Percentiles rank a stretch among this genome's conserved stretches.
Conservation (phyloP, 2,329 filamentous ascomycete genomes). For the Sporothrix dimorphospora region DNA sequence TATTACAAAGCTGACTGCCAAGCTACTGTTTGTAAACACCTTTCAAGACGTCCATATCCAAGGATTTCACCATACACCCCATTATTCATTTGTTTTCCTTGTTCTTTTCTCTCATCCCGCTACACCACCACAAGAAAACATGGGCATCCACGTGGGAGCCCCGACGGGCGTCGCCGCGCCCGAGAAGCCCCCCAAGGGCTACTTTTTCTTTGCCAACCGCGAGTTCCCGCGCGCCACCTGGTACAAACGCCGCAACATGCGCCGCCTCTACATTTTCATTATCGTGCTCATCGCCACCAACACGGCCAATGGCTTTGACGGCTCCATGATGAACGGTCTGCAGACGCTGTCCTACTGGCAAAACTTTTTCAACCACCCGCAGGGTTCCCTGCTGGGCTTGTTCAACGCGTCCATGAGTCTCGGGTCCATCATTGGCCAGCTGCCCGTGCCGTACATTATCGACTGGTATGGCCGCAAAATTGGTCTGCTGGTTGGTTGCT, state of each 20-base stretch:
- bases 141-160: neutral
- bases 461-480: conserved; percentile 9
- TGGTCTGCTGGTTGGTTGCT: neutral
- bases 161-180: neutral
- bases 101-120: neutral
- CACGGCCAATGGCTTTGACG: conserved; percentile 15
- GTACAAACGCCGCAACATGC: neutral
- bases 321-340: conserved; percentile 17
- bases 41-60: neutral
- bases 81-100: neutral
- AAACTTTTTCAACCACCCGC: neutral
- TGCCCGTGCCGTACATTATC: conserved; percentile 16
- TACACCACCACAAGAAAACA: neutral
- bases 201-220: conserved; percentile 17
- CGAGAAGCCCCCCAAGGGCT: neutral
- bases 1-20: conserved; percentile 1
- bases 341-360: conserved; percentile 12
- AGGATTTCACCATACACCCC: neutral
- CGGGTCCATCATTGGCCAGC: conserved; percentile 9
- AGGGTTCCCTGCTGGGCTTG: neutral
- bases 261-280: neutral
- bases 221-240: conserved; percentile 11
- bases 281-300: neutral
- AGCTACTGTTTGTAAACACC: neutral
- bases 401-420: conserved; percentile 5